Evolutionary conservation across 2,329 filamentous ascomycete species (phyloP).

Genomic region (Hymenotorrendiella dingleyae): DNA sequence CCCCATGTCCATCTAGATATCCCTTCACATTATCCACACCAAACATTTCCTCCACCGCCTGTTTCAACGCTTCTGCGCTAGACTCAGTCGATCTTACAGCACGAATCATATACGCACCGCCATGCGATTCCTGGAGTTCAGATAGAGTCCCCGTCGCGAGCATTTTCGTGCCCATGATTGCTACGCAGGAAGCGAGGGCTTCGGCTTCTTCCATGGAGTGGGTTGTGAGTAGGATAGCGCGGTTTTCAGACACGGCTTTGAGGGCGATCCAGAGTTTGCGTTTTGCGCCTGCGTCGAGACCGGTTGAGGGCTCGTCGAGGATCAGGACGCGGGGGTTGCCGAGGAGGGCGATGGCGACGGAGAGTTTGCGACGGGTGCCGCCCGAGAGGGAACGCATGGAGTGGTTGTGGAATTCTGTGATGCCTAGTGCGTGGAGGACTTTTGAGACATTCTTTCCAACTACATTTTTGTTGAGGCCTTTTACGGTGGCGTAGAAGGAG

Average conservation of each 20-base stretch:
- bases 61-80: conserved; percentile 9
- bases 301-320: conserved; percentile 31
- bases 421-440: conserved; percentile 27
- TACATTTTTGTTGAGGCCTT: conserved; percentile 29
- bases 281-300: conserved; percentile 32
- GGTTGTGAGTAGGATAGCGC: conserved; percentile 32
- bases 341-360: conserved; percentile 31
- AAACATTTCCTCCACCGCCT: conserved; percentile 14
- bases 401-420: conserved; percentile 22
- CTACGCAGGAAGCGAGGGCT: conserved; percentile 31
- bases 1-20: conserved; percentile 22
- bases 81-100: conserved; percentile 12
- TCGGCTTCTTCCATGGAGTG: conserved; percentile 35
- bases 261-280: conserved; percentile 32
- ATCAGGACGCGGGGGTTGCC: conserved; percentile 29
- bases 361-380: conserved; percentile 30
- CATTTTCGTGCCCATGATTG: conserved; percentile 31
- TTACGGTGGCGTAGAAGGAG: conserved; percentile 29
- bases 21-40: conserved; percentile 10
- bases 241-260: conserved; percentile 22
- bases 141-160: conserved; percentile 26
- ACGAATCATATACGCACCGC: conserved; percentile 17
- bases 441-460: conserved; percentile 25
- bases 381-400: conserved; percentile 28
- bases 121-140: conserved; percentile 17